Conservation (phyloP, 2,329 filamentous ascomycete genomes). For the Colletotrichum camelliae region DNA sequence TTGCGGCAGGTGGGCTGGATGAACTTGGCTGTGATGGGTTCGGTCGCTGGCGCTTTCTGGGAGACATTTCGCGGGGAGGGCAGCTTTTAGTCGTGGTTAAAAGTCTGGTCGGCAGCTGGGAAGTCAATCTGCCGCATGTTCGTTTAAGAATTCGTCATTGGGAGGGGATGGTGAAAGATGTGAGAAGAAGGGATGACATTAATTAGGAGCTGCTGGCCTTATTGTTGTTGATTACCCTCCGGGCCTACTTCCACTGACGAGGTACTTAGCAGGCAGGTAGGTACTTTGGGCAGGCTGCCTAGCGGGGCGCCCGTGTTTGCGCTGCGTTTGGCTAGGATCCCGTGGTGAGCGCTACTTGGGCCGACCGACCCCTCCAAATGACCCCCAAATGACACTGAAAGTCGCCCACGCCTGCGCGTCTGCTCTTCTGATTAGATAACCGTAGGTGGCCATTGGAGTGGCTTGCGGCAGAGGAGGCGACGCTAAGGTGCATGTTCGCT, state of each 20-base stretch:
- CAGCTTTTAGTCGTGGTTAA: neutral
- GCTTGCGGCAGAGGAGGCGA: neutral
- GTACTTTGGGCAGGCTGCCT: neutral
- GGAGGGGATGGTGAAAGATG: neutral
- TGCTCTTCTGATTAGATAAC: constrained; percentile 7
- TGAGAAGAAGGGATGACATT: neutral
- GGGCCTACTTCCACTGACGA: neutral
- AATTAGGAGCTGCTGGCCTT: neutral
- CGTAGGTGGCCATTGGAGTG: neutral
- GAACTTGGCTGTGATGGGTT: constrained; percentile 32
- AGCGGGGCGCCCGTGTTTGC: neutral
- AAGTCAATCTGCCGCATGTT: constrained; percentile 20
- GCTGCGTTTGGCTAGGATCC: neutral
- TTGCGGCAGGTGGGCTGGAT: constrained; percentile 20
- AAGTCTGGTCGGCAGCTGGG: neutral
- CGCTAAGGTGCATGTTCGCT: neutral
- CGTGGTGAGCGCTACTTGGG: neutral
- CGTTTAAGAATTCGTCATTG: constrained; percentile 1
- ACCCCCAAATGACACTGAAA: neutral
- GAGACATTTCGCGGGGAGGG: constrained; percentile 37
- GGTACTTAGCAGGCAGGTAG: neutral
- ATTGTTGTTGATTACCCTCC: constrained; percentile 1
- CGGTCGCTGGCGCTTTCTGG: constrained; percentile 45
- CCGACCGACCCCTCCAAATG: neutral
- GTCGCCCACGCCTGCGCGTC: neutral